Evolutionary conservation across 1,284 basidiomycete species (phyloP), one percentile per base, ranked within the genome.

Genomic region (Tilletia walkeri): DNA sequence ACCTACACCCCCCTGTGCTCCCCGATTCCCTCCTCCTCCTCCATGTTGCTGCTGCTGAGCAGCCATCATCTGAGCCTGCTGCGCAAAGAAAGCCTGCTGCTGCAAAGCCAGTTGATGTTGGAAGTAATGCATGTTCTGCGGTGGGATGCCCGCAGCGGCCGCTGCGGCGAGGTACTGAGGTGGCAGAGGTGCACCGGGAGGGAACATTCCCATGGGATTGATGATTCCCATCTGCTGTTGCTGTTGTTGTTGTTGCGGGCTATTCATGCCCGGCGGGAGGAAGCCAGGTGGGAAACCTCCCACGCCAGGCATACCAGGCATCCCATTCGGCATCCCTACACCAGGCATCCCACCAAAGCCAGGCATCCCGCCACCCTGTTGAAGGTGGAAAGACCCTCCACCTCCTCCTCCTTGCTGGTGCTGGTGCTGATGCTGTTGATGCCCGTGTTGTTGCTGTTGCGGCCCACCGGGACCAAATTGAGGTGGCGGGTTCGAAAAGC

Each of bases 71-170:
- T 47, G 65, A n/a, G 41, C 38, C 65, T 36, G 34, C 36, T 65
- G 63, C 63, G 41, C 45, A 7, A 49, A 18, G 18, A 48, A 24
- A 5, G 20, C 45, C 41, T 66, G 65, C 41, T 66, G 65, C 41
- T 49, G 45, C 12, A 48, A 20, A 39, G 34, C 20, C 9, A 47
- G 45, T 20, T 47, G 65, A 66, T 66, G 65, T 24, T 49, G 45
- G 65, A 66, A 66, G 65, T 47, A 47, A 18, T 66, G 65, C 65
- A 63, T 63, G 38, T 63, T 63, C 59, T 38, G 36, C 7, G 59
- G 59, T 16, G 59, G 34, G 10, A 63, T 63, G 34, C 36, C 59
- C 36, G 59, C 59, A 1, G 59, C 59, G 3, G 59, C 59, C 18
- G 59, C 59, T 20, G 59, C 59, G 2, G 59, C 59, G 9, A 63